A percentile compares a stretch with the other conserved stretches of the same genome.
Conservation (phyloP, 2,329 filamentous ascomycete genomes). For the Aotearoamyces nothofagi region DNA sequence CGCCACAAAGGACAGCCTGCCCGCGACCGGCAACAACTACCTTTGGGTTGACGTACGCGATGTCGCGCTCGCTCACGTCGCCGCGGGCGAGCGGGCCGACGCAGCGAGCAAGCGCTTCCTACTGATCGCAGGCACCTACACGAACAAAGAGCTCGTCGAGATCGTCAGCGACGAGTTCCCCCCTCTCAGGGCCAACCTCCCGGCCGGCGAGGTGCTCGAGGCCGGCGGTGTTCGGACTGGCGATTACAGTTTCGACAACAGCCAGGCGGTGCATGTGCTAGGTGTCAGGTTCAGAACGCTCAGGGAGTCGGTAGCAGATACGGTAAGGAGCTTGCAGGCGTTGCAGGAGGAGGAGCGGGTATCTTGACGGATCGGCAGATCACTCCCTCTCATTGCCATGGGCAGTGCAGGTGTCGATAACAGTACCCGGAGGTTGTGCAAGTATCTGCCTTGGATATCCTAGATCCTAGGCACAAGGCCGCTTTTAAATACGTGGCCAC, state of each 20-base stretch:
- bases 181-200: conserved; percentile 30
- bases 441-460: no score
- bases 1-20: conserved; percentile 33
- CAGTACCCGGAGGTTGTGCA: no score
- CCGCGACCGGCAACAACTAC: conserved; percentile 31
- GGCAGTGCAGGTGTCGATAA: no score
- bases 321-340: conserved; percentile 24
- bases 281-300: conserved; percentile 40
- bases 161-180: conserved; percentile 37
- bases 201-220: conserved; percentile 17
- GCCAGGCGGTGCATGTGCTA: conserved; percentile 34
- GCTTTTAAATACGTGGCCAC: no score
- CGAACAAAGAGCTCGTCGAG: conserved; percentile 39
- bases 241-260: no score
- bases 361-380: no score
- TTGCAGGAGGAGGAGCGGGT: no score
- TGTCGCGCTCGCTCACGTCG: conserved; percentile 46
- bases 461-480: no score
- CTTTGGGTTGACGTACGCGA: conserved; percentile 45
- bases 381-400: no score
- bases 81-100: conserved; percentile 35
- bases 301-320: conserved; percentile 39
- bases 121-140: conserved; percentile 40
- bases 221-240: conserved; percentile 33
- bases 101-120: conserved; percentile 48